Conservation (phyloP, 495 filamentous ascomycete genomes). For the Amniculicola lignicola region DNA sequence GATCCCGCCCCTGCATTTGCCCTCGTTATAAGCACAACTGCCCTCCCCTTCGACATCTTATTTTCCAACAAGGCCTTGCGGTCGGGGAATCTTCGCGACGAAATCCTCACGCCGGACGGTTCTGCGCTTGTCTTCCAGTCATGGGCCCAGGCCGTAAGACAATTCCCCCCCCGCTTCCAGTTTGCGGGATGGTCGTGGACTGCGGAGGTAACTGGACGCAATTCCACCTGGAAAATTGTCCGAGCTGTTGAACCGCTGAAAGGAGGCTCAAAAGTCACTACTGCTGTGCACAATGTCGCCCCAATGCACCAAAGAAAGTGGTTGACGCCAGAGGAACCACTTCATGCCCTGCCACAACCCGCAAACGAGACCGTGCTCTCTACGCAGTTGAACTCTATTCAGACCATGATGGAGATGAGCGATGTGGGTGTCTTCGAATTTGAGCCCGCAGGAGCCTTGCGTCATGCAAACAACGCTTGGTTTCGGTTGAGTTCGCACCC, state of each 20-base stretch:
- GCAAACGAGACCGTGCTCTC: neutral
- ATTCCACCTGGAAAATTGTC: conserved; percentile 4
- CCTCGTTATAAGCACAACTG: neutral
- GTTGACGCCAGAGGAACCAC: too few relatives aligned
- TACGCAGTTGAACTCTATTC: neutral
- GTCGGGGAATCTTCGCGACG: neutral
- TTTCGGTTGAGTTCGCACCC: conserved; percentile 7
- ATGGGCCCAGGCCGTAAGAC: conserved; percentile 1
- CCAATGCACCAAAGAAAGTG: too few relatives aligned
- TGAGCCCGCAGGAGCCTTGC: neutral
- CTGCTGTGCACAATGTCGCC: neutral
- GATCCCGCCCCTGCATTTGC: conserved; percentile 1
- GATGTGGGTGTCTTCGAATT: conserved; percentile 12
- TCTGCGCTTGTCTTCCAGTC: conserved; percentile 4
- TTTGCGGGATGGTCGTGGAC: neutral
- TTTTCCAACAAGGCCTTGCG: conserved; percentile 8
- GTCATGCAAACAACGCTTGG: conserved; percentile 8
- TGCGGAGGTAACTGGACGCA: neutral
- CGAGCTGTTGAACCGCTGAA: neutral
- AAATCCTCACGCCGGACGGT: neutral
- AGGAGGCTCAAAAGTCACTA: neutral
- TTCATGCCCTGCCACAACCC: neutral
- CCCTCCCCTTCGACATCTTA: conserved; percentile 1
- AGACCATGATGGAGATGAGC: conserved; percentile 13
- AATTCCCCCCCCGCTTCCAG: neutral